Conservation (phyloP, 2,329 filamentous ascomycete species). For the Penicillium olsonii region DNA sequence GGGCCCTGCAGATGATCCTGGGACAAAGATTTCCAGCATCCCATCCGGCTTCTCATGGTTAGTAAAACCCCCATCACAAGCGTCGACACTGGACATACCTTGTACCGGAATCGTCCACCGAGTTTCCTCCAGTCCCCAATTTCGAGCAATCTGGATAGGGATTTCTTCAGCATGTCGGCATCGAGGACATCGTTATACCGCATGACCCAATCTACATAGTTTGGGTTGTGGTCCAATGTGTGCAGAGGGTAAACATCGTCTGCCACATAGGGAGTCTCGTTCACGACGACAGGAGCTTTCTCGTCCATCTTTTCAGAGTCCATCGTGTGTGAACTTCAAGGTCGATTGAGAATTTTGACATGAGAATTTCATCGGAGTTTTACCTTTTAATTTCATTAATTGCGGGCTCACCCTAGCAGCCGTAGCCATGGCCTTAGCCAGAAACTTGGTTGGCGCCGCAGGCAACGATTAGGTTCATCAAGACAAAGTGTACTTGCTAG, state of each 20-base stretch:
- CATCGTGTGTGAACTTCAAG: not conserved
- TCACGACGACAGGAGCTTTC: not conserved
- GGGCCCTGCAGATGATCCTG: not conserved
- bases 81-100: not conserved
- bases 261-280: not conserved
- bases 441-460: too few relatives aligned
- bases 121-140: conserved; percentile 10
- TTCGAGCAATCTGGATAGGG: not conserved
- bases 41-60: conserved; percentile 4
- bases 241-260: conserved; percentile 9
- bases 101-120: conserved; percentile 2
- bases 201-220: conserved; percentile 6
- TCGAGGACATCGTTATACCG: conserved; percentile 7
- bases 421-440: too few relatives aligned
- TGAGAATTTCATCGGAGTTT: too few relatives aligned
- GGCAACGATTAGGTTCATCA: too few relatives aligned
- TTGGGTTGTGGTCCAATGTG: conserved; percentile 2
- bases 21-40: conserved; percentile 8
- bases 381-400: too few relatives aligned
- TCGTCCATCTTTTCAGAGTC: not conserved
- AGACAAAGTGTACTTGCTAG: too few relatives aligned
- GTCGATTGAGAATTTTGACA: not conserved
- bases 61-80: not conserved
- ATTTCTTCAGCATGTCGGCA: conserved; percentile 6
- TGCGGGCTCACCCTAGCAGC: too few relatives aligned